Base-by-base conservation (phyloP, 257 asterid species). In the Forsythia suspensa region DNA sequence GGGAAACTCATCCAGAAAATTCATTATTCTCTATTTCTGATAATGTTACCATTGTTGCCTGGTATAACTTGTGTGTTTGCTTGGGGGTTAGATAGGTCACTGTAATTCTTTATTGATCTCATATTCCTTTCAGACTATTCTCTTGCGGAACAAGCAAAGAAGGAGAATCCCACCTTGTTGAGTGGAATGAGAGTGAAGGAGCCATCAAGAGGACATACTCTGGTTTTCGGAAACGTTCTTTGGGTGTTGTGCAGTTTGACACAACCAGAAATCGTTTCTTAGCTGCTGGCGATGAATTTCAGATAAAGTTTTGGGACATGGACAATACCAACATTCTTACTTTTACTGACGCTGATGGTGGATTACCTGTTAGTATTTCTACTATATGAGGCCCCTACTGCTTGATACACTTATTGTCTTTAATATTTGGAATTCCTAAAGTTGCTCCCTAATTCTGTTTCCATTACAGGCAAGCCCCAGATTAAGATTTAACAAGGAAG, bases 151-250 rank as follows among this genome's bases (percentile, higher is more conserved):
- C 98, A 73, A 94, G 97, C 89, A 92, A 94, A 88, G 97, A 92
- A 65, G 98, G 98, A 29, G 98, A 94, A 84, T 94, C 97, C 63
- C 95, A 92, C 81, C 91, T 94, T 4, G 97, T 94, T 79, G 98
- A 94, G 86, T 94, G 98, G 98, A 92, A 94, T 79, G 98, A 92
- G 87, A 92, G 97, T 80, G 97, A 94, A 84, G 97, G 98, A 85
- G 97, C 97, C 77, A 91, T 94, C 71, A 92, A 89, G 87, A 88
- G 97, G 85, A 82, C 94, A 0, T 94, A 86, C 77, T 79, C 94
- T 78, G 98, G 98, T 82, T 92, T 94, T 74, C 91, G 95, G 73
- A 94, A 94, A 82, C 94, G 94, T 76, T 91, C 98, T 52, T 81
- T 92, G 81, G 97, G 98, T 72, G 97, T 94, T 13, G 97, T 94